phyloP scores from a whole-genome alignment of 192 early-diverging fungal genomes.

The Dissophora globulifera region DNA sequence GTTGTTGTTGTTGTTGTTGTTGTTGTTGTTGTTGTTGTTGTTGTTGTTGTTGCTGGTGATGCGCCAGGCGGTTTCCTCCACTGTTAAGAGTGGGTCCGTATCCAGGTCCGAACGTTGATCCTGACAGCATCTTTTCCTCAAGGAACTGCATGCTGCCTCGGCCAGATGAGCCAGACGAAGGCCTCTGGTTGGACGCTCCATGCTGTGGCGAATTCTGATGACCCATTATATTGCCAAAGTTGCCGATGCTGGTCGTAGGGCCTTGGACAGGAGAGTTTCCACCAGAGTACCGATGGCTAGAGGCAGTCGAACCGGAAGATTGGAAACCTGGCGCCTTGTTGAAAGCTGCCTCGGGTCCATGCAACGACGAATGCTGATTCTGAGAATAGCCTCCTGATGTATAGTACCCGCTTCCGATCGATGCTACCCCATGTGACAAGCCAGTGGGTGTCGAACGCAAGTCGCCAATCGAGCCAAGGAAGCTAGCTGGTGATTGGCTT shows the following conservation, averaged over 20 bases:
- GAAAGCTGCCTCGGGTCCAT: slow-evolving; percentile 9
- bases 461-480: slow-evolving; percentile 36
- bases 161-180: not conserved
- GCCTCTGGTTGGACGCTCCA: slow-evolving; percentile 13
- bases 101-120: slow-evolving; percentile 33
- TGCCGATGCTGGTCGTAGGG: slow-evolving; percentile 1
- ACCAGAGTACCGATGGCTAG: slow-evolving; percentile 31
- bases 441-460: slow-evolving; percentile 13
- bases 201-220: slow-evolving; percentile 10
- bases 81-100: slow-evolving; percentile 48
- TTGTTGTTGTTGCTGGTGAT: slow-evolving; percentile 18
- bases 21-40: slow-evolving; percentile 6
- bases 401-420: slow-evolving; percentile 27
- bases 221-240: slow-evolving; percentile 17
- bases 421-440: not conserved
- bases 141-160: slow-evolving; percentile 30
- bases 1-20: slow-evolving; percentile 5
- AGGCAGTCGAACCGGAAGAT: not conserved
- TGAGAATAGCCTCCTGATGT: slow-evolving; percentile 18
- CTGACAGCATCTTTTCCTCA: slow-evolving; percentile 34
- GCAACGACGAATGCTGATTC: slow-evolving; percentile 13
- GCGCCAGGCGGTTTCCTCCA: slow-evolving; percentile 4
- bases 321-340: slow-evolving; percentile 34
- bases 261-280: slow-evolving; percentile 35
- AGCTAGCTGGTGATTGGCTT: slow-evolving; percentile 5